A percentile compares a stretch with the other conserved stretches of the same genome.
phyloP scores from a whole-genome alignment of 306 rosid genomes.

The Begonia loranthoides region DNA sequence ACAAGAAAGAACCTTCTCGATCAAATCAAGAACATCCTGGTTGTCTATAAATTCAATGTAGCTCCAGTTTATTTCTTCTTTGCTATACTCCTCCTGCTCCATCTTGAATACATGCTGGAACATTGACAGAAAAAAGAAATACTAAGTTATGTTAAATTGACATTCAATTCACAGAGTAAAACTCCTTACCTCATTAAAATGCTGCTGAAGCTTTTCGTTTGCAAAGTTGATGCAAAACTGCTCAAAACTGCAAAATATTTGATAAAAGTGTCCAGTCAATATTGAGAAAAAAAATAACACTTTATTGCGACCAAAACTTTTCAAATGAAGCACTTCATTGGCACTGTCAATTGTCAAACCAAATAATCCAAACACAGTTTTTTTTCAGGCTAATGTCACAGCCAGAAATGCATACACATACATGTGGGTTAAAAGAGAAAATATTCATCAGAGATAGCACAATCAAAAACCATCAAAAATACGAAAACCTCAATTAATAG shows the following conservation, averaged over 20 bases:
- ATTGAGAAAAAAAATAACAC: background rate
- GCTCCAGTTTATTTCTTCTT: constrained; percentile 97
- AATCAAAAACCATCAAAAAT: no score
- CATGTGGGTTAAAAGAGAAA: no score
- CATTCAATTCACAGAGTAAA: background rate
- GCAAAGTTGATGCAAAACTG: constrained; percentile 99
- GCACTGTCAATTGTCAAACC: no score
- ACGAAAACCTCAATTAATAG: no score
- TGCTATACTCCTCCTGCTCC: constrained; percentile 97
- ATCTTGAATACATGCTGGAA: constrained; percentile 96
- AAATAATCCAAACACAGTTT: no score
- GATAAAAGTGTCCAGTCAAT: constrained; percentile 8
- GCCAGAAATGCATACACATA: background rate
- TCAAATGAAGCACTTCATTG: background rate
- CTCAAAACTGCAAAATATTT: constrained; percentile 62
- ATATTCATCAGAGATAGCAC: no score
- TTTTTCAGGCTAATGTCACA: background rate
- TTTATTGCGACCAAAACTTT: background rate
- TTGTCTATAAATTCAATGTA: constrained; percentile 96
- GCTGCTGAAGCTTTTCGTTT: constrained; percentile 97
- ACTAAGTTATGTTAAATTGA: constrained; percentile 1
- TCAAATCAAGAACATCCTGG: constrained; percentile 92
- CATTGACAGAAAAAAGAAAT: constrained; percentile 9
- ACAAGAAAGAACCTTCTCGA: constrained; percentile 66
- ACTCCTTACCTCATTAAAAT: constrained; percentile 76